phyloP scores from a whole-genome alignment of 176 grass and related monocot species.

The Musa troglodytarum region DNA sequence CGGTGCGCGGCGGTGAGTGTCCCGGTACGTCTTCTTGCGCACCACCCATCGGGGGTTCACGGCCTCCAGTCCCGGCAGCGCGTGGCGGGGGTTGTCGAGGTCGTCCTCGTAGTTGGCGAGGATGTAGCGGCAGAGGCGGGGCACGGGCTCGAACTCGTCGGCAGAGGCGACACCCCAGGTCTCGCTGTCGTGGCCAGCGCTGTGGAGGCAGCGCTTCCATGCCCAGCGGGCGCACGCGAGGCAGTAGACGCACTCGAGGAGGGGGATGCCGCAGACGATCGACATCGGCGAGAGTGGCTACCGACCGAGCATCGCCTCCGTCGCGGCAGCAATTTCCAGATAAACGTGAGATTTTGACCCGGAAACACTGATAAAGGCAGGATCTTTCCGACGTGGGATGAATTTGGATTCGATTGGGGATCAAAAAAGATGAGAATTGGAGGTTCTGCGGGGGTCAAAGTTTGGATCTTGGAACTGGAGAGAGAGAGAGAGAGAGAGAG shows the following conservation, averaged over 20 bases:
- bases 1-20: constrained; percentile 57
- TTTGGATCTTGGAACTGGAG: background rate
- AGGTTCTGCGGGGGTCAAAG: background rate
- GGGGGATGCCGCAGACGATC: constrained; percentile 66
- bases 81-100: constrained; percentile 19
- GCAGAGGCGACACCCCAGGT: constrained; percentile 56
- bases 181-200: constrained; percentile 58
- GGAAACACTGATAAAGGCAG: background rate
- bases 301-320: background rate
- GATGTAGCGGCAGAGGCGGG: constrained; percentile 78
- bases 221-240: constrained; percentile 92
- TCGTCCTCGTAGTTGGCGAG: constrained; percentile 69
- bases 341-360: no score
- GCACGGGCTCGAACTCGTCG: constrained; percentile 63
- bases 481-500: background rate
- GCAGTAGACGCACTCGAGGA: constrained; percentile 95
- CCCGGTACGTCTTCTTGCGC: constrained; percentile 45
- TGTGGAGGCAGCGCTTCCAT: constrained; percentile 87
- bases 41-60: constrained; percentile 38
- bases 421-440: background rate
- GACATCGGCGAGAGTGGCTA: constrained; percentile 32
- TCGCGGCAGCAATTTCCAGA: no score
- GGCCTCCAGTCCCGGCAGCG: constrained; percentile 21
- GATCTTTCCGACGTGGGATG: background rate
- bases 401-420: background rate